Evolutionary conservation across 202 grass and related monocot genomes (phyloP).

Genomic region (Dendrocalamus latiflorus): DNA sequence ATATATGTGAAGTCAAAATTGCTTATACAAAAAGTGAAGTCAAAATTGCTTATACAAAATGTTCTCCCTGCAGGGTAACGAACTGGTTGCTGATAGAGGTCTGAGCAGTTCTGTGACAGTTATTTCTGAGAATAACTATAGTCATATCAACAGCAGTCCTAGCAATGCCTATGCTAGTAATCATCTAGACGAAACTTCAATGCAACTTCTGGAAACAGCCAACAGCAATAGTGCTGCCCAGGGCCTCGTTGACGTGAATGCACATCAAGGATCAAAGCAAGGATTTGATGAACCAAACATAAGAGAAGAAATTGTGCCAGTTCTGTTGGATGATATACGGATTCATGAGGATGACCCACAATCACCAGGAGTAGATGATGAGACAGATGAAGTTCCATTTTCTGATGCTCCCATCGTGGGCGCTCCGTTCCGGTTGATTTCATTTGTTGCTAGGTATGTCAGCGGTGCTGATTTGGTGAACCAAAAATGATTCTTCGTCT

Average conservation of each 20-base stretch:
- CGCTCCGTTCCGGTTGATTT: constrained; percentile 86
- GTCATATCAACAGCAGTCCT: constrained; percentile 16
- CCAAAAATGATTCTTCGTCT: constrained; percentile 36
- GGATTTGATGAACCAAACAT: constrained; percentile 41
- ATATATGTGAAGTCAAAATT: neutral
- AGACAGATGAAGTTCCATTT: constrained; percentile 48
- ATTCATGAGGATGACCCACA: constrained; percentile 53
- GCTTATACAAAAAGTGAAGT: too few species aligned
- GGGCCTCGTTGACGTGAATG: constrained; percentile 31
- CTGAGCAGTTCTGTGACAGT: too few species aligned
- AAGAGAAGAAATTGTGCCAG: constrained; percentile 53
- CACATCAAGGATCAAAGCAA: constrained; percentile 22
- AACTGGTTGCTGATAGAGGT: constrained; percentile 17
- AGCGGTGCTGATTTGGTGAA: constrained; percentile 85
- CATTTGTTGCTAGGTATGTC: constrained; percentile 88
- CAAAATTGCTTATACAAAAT: neutral
- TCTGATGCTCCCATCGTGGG: constrained; percentile 83
- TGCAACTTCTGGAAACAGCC: constrained; percentile 7
- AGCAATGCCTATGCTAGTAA: constrained; percentile 11
- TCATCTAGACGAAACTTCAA: constrained; percentile 23
- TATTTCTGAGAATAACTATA: too few species aligned
- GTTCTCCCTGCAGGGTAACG: constrained; percentile 31
- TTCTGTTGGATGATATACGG: constrained; percentile 69
- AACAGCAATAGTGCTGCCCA: neutral
- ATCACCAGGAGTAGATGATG: constrained; percentile 7